These are phyloP conservation scores for Apium graveolens DNA, from an alignment of 129 eudicot genomes.

Conservation along the genomic window DNA sequence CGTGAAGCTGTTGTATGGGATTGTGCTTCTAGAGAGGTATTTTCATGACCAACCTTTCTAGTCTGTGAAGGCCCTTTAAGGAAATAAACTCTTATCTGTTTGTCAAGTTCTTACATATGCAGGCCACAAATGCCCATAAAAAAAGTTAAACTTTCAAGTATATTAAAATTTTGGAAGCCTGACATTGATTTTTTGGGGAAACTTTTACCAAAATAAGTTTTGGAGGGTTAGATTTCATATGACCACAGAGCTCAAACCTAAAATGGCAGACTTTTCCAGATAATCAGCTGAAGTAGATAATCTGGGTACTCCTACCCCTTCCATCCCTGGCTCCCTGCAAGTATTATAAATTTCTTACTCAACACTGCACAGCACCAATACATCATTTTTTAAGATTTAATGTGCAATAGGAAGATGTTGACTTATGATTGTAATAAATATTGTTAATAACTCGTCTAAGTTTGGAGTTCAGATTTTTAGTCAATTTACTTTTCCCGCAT, in stretches of 20 bases:
- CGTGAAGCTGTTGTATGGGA: slow-evolving; percentile 99
- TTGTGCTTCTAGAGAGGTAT: slow-evolving; percentile 79
- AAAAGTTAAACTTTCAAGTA: neutral
- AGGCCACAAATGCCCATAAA: neutral
- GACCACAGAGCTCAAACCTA: neutral
- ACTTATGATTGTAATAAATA: neutral
- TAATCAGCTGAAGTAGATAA: slow-evolving; percentile 1
- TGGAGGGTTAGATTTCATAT: neutral
- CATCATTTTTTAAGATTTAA: neutral
- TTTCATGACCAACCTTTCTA: neutral
- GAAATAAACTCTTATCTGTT: neutral
- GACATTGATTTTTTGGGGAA: neutral
- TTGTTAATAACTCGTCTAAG: neutral
- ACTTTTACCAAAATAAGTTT: neutral
- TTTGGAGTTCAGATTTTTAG: neutral
- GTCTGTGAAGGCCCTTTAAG: neutral
- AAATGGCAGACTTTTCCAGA: neutral
- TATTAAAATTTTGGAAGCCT: neutral
- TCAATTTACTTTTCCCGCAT: neutral
- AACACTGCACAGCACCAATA: neutral
- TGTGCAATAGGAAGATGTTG: neutral
- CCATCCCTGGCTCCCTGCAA: neutral
- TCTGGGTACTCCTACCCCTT: neutral
- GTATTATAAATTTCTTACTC: neutral
- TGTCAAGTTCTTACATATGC: neutral